Conservation (phyloP, 1,139 yeast species). For the Saccharomyces hybrid region DNA sequence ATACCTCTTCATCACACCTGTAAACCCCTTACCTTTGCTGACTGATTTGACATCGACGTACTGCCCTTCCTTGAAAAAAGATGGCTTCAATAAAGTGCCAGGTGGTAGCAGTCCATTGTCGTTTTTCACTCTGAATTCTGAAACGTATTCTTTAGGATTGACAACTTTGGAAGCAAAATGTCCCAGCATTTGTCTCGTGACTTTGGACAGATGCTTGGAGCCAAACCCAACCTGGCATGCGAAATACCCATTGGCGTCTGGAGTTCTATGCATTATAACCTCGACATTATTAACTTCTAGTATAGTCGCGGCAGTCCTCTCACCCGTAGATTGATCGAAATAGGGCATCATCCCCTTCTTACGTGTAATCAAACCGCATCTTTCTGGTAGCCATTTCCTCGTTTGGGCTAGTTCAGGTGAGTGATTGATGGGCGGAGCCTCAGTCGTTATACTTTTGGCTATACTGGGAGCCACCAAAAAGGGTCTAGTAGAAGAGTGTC, state of each 20-base stretch:
- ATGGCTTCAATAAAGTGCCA: conserved; percentile 75
- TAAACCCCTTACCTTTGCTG: conserved; percentile 93
- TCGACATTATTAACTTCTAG: conserved; percentile 84
- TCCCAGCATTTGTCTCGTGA: conserved; percentile 60
- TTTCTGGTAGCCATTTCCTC: conserved; percentile 59
- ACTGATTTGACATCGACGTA: conserved; percentile 70
- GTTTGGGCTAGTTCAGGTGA: conserved; percentile 50
- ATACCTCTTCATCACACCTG: conserved; percentile 97
- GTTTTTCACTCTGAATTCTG: conserved; percentile 72
- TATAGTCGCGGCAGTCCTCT: conserved; percentile 70
- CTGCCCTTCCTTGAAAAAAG: conserved; percentile 78
- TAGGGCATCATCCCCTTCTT: conserved; percentile 89
- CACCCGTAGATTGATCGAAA: conserved; percentile 62
- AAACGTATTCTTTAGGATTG: conserved; percentile 68
- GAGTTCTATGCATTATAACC: conserved; percentile 65
- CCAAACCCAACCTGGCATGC: conserved; percentile 91
- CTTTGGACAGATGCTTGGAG: conserved; percentile 53
- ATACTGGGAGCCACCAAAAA: conserved; percentile 21
- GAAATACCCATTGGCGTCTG: conserved; percentile 63
- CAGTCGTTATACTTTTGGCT: conserved; percentile 9
- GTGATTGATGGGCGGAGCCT: conserved; percentile 43
- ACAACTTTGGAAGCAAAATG: conserved; percentile 75
- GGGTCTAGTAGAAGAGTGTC: conserved; percentile 11
- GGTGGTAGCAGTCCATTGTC: conserved; percentile 60
- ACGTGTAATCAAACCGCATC: conserved; percentile 79